Evolutionary conservation across 495 filamentous ascomycete genomes (phyloP), one percentile per base, ranked within the genome.

Genomic region (Aspergillus baeticus): DNA sequence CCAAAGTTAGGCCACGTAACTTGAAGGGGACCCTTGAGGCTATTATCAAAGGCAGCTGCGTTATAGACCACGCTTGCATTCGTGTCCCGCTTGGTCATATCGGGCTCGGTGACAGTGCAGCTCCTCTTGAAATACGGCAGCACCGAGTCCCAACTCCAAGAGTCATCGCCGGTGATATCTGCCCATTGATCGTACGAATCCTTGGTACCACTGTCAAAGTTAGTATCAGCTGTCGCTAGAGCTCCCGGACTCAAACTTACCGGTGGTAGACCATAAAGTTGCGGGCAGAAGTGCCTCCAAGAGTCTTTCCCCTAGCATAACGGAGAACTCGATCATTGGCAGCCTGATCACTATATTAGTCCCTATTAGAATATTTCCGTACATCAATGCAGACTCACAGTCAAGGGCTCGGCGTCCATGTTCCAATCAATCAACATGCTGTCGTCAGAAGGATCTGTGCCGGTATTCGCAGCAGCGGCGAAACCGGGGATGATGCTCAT

Each of bases 101-200:
- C 67, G 0, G 83, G 84, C 0, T 77, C 66, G 0, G 81, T 84
- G 63, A 84, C 82, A 1, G 72, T 58, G 0, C 74, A 50, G 42
- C 73, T 79, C 47, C 77, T 80, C 56, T 84, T 67, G 54, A 78
- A 87, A 56, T 75, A 83, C 0, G 80, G 80, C 0, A 84, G 67
- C 0, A 83, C 54, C 8, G 76, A 69, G 7, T 81, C 71, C 31
- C 71, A 88, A 5, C 64, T 69, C 56, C 81, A 89, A 46, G 68
- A 76, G 2, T 74, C 46, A 59, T 87, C 84, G 35, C 76, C 76
- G 6, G 86, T 82, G 1, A 48, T 36, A 35, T 82, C 75, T 0
- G 85, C 84, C 84, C 83, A 87, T 57, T 68, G 59, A 14, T 82
- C 64, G 57, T 74, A 72, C 8, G 77, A 66, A 5, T 66, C 70